These are phyloP conservation scores for Neonectria magnoliae DNA, from an alignment of 2,329 filamentous ascomycete genomes.

Conservation along the genomic window DNA sequence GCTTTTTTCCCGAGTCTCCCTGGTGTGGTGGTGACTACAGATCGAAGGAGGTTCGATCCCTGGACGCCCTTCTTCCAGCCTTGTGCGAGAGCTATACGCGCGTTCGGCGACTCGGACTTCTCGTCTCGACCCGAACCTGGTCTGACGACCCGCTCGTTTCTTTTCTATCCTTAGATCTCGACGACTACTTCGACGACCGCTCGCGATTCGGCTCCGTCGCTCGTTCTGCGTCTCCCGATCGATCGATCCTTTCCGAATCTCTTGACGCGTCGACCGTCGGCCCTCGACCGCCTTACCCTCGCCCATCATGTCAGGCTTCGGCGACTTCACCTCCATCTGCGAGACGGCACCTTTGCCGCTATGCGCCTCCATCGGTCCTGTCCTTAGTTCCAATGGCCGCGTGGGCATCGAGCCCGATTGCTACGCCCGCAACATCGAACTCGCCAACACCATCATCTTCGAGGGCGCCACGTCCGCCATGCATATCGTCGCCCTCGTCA, in stretches of 20 bases:
- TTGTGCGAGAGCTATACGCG: not conserved
- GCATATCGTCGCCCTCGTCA: slow-evolving; percentile 88
- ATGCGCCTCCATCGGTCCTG: slow-evolving; percentile 84
- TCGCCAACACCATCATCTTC: slow-evolving; percentile 99
- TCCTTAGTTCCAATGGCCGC: slow-evolving; percentile 72
- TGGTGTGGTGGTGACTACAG: not conserved
- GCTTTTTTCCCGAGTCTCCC: not conserved
- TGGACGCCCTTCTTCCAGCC: not conserved
- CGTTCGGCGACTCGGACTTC: not conserved
- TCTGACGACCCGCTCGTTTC: not conserved
- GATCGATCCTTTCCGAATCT: not conserved
- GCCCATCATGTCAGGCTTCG: slow-evolving; percentile 79
- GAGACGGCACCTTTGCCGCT: slow-evolving; percentile 84
- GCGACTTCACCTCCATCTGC: slow-evolving; percentile 90
- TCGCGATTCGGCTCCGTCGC: not conserved
- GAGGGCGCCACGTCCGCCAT: slow-evolving; percentile 90
- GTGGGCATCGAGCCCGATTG: slow-evolving; percentile 88
- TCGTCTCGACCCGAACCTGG: not conserved
- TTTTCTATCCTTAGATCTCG: not conserved
- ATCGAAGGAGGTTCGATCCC: not conserved
- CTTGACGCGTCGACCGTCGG: not conserved
- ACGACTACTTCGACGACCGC: not conserved
- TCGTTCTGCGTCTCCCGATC: not conserved
- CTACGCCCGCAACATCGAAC: slow-evolving; percentile 92
- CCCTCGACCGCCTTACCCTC: slow-evolving; percentile 1